These are phyloP conservation scores for Boechera stricta DNA, from an alignment of 345 rosid genomes.

Conservation along the genomic window DNA sequence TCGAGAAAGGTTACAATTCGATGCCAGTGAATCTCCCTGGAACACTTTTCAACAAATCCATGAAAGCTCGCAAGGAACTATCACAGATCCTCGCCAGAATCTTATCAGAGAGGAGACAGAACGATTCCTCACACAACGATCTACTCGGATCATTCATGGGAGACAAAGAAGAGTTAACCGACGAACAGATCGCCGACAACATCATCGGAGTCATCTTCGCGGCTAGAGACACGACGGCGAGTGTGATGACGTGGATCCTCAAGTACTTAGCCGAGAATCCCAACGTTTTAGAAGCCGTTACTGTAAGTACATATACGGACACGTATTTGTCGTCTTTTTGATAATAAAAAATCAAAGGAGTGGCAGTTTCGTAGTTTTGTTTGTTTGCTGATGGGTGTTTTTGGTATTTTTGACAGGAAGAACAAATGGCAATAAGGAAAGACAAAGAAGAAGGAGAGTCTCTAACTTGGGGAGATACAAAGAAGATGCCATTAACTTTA, in stretches of 20 bases:
- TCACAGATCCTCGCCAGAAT: constrained; percentile 70
- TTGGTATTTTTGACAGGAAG: constrained; percentile 54
- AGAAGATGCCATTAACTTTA: constrained; percentile 75
- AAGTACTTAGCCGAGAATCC: constrained; percentile 82
- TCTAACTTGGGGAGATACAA: constrained; percentile 71
- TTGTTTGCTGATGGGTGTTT: not conserved
- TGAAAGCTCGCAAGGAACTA: constrained; percentile 87
- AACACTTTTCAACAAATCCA: constrained; percentile 83
- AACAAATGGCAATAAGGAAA: constrained; percentile 64
- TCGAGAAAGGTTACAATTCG: constrained; percentile 96
- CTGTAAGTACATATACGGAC: constrained; percentile 52
- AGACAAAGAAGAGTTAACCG: constrained; percentile 66
- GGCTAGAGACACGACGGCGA: constrained; percentile 90
- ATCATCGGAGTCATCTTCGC: constrained; percentile 89
- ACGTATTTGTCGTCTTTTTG: constrained; percentile 26
- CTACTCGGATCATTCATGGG: constrained; percentile 84
- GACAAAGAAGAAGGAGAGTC: constrained; percentile 51
- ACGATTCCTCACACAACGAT: constrained; percentile 49
- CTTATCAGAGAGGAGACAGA: constrained; percentile 60
- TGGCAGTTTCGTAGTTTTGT: constrained; percentile 35
- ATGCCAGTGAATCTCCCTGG: constrained; percentile 94
- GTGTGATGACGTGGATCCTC: constrained; percentile 83
- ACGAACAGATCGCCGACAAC: constrained; percentile 87
- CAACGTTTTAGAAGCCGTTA: constrained; percentile 69
- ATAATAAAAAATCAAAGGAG: constrained; percentile 4